Percentiles rank a stretch among this genome's conserved stretches.
Evolutionary conservation across 2,329 filamentous ascomycete genomes (phyloP).

Genomic region (Colletotrichum lentis): DNA sequence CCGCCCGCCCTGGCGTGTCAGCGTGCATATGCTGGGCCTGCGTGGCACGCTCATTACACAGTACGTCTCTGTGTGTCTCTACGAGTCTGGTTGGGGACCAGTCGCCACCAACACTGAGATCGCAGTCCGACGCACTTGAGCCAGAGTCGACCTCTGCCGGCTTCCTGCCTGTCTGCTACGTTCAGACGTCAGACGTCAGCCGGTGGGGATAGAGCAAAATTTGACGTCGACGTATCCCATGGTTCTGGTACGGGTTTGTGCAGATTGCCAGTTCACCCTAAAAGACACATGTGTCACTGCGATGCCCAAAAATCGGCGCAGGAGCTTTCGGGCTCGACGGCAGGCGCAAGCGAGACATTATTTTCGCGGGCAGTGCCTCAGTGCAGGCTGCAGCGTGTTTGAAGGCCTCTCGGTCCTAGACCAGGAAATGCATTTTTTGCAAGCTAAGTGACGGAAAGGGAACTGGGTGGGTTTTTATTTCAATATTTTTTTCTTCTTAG

Average conservation of each 20-base stretch:
- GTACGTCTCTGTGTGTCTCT: slow-evolving; percentile 20
- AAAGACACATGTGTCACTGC: neutral
- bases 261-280: neutral
- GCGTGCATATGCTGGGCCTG: slow-evolving; percentile 5
- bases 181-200: neutral
- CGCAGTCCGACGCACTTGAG: neutral
- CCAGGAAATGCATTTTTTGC: neutral
- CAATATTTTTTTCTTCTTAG: neutral
- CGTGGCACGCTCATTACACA: slow-evolving; percentile 19
- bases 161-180: neutral
- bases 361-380: slow-evolving; percentile 12
- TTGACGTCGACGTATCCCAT: neutral
- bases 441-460: slow-evolving; percentile 17
- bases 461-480: slow-evolving; percentile 17
- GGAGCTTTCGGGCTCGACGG: neutral
- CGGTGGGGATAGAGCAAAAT: neutral
- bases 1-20: slow-evolving; percentile 14
- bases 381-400: slow-evolving; percentile 1
- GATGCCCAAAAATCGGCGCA: neutral
- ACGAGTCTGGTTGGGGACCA: neutral
- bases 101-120: neutral
- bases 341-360: slow-evolving; percentile 8
- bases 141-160: neutral
- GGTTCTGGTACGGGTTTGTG: neutral
- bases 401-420: neutral